Evolutionary conservation across 2,329 filamentous ascomycete species (phyloP).

Genomic region (Colletotrichum shisoi): DNA sequence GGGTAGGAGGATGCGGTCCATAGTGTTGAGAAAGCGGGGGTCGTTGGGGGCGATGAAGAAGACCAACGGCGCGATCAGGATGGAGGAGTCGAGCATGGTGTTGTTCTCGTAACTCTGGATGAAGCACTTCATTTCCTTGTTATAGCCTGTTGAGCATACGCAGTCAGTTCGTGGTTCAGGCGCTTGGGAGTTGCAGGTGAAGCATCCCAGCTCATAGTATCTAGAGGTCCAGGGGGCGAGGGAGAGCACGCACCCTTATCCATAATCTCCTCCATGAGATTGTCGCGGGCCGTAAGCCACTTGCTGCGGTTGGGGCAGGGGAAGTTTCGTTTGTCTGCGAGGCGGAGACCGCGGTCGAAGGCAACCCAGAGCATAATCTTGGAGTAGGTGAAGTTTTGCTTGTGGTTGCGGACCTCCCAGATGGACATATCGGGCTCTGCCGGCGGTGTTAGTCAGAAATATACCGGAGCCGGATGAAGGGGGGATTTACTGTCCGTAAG

Average conservation of each 20-base stretch:
- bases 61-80: conserved; percentile 78
- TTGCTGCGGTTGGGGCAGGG: conserved; percentile 73
- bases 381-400: conserved; percentile 82
- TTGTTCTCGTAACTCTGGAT: conserved; percentile 78
- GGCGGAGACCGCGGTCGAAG: conserved; percentile 75
- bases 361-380: conserved; percentile 86
- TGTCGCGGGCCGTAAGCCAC: conserved; percentile 73
- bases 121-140: conserved; percentile 72
- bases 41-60: conserved; percentile 83
- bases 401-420: conserved; percentile 79
- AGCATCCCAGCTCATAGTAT: too few species aligned
- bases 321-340: conserved; percentile 77
- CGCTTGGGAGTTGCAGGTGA: neutral
- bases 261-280: conserved; percentile 79
- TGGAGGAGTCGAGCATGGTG: conserved; percentile 75
- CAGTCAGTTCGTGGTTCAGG: conserved; percentile 1
- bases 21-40: conserved; percentile 74
- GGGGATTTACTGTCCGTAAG: conserved; percentile 63
- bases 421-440: conserved; percentile 79
- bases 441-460: conserved; percentile 32
- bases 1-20: conserved; percentile 74
- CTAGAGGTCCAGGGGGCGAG: neutral
- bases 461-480: too few species aligned
- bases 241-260: conserved; percentile 59
- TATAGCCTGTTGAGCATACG: conserved; percentile 63